Percentiles rank a stretch among this genome's conserved stretches.
phyloP scores from a whole-genome alignment of 2,329 filamentous ascomycete species.

The Nigrograna mackinnonii region DNA sequence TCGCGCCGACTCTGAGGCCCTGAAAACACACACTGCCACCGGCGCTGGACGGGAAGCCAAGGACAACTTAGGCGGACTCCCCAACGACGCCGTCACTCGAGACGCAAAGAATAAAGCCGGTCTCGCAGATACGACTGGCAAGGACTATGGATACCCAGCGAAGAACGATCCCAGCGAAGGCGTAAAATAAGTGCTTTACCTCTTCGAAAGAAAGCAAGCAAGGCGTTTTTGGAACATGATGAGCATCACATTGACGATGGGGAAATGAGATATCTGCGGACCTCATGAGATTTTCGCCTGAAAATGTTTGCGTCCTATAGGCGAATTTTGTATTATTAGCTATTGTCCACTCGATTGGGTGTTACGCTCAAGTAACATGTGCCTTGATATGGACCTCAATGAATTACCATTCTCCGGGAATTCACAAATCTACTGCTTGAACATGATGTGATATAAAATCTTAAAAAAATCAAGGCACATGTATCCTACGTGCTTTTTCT shows the following conservation, averaged over 20 bases:
- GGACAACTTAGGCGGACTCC: constrained; percentile 59
- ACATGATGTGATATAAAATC: too few species aligned
- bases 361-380: too few species aligned
- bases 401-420: too few species aligned
- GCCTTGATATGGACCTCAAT: too few species aligned
- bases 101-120: constrained; percentile 48
- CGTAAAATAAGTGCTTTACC: constrained; percentile 18
- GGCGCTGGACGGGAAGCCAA: constrained; percentile 65
- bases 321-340: too few species aligned
- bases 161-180: constrained; percentile 43
- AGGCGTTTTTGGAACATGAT: background rate
- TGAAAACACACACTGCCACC: constrained; percentile 57
- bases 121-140: constrained; percentile 44
- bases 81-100: constrained; percentile 62
- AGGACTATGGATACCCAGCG: constrained; percentile 47
- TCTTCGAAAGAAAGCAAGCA: background rate
- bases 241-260: background rate
- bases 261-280: background rate
- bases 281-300: too few species aligned
- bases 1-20: constrained; percentile 52
- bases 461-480: too few species aligned
- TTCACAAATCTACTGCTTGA: too few species aligned
- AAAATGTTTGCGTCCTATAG: too few species aligned
- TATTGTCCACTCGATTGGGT: too few species aligned
- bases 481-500: too few species aligned